Evolutionary conservation across 208 protist species (phyloP).

Genomic region (Vickermania ingenoplastis): DNA sequence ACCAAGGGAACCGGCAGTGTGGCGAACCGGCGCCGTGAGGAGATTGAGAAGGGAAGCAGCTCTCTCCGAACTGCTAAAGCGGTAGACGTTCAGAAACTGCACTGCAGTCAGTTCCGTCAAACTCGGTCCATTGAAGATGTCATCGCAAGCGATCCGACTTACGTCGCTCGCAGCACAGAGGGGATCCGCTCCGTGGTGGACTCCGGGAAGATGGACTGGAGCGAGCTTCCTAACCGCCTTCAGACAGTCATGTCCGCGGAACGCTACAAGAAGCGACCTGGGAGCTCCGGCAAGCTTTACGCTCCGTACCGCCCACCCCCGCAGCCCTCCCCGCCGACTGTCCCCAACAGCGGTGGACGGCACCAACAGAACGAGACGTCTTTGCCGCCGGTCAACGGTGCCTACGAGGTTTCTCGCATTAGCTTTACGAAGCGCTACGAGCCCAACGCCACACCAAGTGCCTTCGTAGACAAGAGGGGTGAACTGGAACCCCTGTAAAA

Average conservation of each 20-base stretch:
- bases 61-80: conserved; percentile 43
- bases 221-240: conserved; percentile 32
- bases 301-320: not conserved
- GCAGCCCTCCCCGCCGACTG: not conserved
- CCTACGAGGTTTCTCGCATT: conserved; percentile 21
- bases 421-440: conserved; percentile 4
- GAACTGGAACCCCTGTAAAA: not conserved
- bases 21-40: conserved; percentile 8
- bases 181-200: conserved; percentile 29
- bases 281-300: not conserved
- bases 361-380: not conserved
- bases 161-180: conserved; percentile 11
- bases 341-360: not conserved
- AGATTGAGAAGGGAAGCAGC: conserved; percentile 20
- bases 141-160: conserved; percentile 30
- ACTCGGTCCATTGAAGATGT: conserved; percentile 61
- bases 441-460: conserved; percentile 1
- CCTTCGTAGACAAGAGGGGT: not conserved
- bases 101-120: conserved; percentile 35
- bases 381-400: not conserved
- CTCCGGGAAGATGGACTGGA: conserved; percentile 46
- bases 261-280: conserved; percentile 1
- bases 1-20: not conserved
- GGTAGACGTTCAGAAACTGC: conserved; percentile 24
- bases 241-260: conserved; percentile 20